phyloP scores from a whole-genome alignment of 768 basidiomycete species.

The Hirschioporus abietinus region DNA sequence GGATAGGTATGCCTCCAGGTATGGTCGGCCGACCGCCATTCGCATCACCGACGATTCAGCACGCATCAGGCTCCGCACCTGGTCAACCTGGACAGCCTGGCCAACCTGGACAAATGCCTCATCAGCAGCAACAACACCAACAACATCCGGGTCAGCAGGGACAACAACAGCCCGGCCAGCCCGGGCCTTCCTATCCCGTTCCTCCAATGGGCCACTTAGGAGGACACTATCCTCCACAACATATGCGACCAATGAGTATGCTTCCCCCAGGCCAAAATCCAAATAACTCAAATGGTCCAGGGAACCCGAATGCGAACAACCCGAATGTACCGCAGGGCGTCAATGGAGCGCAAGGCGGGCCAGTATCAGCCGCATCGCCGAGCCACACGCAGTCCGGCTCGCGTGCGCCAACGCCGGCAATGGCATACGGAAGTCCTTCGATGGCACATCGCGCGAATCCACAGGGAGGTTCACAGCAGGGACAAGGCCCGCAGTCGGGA shows the following conservation, averaged over 20 bases:
- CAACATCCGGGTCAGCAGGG: conserved; percentile 20
- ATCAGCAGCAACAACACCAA: conserved; percentile 22
- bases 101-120: conserved; percentile 22
- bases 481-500: not conserved
- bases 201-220: conserved; percentile 3
- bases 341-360: not conserved
- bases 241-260: conserved; percentile 29
- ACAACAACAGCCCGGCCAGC: conserved; percentile 15
- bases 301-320: not conserved
- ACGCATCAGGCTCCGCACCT: not conserved
- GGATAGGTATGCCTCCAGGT: not conserved
- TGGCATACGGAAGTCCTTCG: not conserved
- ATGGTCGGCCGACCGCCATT: not conserved
- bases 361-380: not conserved
- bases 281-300: conserved; percentile 10
- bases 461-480: not conserved
- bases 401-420: not conserved
- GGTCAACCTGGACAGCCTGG: conserved; percentile 20
- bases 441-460: not conserved
- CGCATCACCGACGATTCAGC: not conserved
- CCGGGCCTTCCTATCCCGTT: conserved; percentile 4
- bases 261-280: conserved; percentile 17
- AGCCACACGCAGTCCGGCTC: not conserved
- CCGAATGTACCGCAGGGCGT: not conserved
- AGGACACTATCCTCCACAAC: conserved; percentile 9